Conservation (phyloP, 331 rosid genomes). For the Cydonia oblonga region DNA sequence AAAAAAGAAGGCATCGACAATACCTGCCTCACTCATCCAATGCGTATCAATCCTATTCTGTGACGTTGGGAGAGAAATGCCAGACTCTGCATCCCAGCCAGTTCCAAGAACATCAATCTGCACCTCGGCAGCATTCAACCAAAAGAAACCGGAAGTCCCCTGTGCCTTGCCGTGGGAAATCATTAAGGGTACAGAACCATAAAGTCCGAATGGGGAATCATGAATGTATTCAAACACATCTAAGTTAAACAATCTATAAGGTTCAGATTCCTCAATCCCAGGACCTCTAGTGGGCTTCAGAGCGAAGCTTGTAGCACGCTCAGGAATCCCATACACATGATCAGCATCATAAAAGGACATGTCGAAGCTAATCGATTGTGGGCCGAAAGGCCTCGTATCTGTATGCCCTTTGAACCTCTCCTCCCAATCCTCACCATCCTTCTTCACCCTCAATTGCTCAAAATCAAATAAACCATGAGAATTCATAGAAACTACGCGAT, state of each 20-base stretch:
- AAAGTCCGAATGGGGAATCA: slow-evolving; percentile 83
- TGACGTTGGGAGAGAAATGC: slow-evolving; percentile 53
- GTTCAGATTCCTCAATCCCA: slow-evolving; percentile 67
- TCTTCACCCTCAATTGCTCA: slow-evolving; percentile 56
- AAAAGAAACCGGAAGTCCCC: slow-evolving; percentile 80
- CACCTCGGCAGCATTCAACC: slow-evolving; percentile 97
- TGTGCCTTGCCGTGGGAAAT: slow-evolving; percentile 64
- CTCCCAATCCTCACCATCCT: slow-evolving; percentile 70
- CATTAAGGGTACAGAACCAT: slow-evolving; percentile 89
- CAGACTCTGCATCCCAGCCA: slow-evolving; percentile 78
- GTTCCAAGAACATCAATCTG: slow-evolving; percentile 82
- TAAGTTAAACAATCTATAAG: slow-evolving; percentile 73
- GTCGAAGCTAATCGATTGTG: slow-evolving; percentile 86
- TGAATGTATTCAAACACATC: slow-evolving; percentile 83
- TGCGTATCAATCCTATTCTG: slow-evolving; percentile 60
- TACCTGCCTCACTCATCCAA: slow-evolving; percentile 95
- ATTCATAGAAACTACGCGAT: slow-evolving; percentile 59
- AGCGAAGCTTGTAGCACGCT: slow-evolving; percentile 68
- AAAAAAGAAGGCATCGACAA: slow-evolving; percentile 73
- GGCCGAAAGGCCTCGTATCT: slow-evolving; percentile 69
- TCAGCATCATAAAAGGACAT: slow-evolving; percentile 72
- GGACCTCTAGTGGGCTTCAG: slow-evolving; percentile 84
- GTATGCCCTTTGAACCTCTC: slow-evolving; percentile 63
- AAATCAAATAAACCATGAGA: slow-evolving; percentile 83
- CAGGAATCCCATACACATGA: slow-evolving; percentile 87